Evolutionary conservation across 1,139 yeast genomes (phyloP).

Genomic region (Pichia kudriavzevii): DNA sequence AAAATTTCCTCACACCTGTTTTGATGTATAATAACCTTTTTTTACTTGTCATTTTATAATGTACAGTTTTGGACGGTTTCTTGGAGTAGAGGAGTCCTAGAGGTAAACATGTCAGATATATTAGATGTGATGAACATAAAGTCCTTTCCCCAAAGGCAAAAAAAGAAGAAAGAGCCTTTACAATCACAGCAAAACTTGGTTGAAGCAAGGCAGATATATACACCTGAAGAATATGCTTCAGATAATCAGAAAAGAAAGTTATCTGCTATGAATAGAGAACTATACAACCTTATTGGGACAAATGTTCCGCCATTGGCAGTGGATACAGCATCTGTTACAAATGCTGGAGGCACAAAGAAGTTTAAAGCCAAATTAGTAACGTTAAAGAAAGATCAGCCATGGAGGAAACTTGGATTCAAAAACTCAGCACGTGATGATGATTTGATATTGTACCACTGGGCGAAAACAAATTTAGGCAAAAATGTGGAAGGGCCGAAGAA

Average conservation of each 20-base stretch:
- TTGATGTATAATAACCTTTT: no score
- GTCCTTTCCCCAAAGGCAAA: constrained; percentile 30
- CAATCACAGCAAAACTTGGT: constrained; percentile 4
- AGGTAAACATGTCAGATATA: constrained; percentile 49
- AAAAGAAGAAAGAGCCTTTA: constrained; percentile 21
- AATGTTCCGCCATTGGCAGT: constrained; percentile 83
- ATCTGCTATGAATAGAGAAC: constrained; percentile 83
- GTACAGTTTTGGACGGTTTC: no score
- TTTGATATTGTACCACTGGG: constrained; percentile 76
- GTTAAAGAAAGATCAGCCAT: constrained; percentile 37
- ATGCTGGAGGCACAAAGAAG: constrained; percentile 26
- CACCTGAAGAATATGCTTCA: constrained; percentile 16
- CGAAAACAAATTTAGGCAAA: constrained; percentile 46
- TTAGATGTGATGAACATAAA: constrained; percentile 70
- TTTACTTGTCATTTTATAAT: no score
- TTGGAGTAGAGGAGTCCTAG: no score
- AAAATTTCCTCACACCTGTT: no score
- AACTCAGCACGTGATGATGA: constrained; percentile 42
- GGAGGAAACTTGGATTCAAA: constrained; percentile 63
- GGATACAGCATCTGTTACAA: constrained; percentile 24
- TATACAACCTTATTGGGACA: constrained; percentile 82
- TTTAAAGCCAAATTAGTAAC: constrained; percentile 57
- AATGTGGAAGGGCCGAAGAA: neutral
- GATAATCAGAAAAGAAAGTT: constrained; percentile 22
- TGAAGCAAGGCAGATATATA: constrained; percentile 10